Conservation (phyloP, 148 eudicot genomes). For the Dianthus caryophyllus region DNA sequence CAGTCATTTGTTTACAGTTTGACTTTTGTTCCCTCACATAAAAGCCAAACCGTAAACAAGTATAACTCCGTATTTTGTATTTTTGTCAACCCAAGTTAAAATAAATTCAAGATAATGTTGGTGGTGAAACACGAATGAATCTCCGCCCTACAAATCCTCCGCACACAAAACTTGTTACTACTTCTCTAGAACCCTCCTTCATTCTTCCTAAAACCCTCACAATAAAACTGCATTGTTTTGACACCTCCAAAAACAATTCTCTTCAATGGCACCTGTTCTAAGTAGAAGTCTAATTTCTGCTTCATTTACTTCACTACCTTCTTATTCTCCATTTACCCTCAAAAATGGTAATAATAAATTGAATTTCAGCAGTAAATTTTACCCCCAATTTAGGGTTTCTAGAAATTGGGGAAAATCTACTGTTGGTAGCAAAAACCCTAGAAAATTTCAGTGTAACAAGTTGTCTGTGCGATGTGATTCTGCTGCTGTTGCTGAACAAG, state of each 20-base stretch:
- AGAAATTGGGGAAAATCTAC: slow-evolving; percentile 45
- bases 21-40: no score
- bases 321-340: slow-evolving; percentile 33
- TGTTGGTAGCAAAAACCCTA: slow-evolving; percentile 27
- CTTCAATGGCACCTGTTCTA: slow-evolving; percentile 33
- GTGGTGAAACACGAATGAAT: background rate
- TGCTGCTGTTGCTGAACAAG: slow-evolving; percentile 77
- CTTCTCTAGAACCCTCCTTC: slow-evolving; percentile 15
- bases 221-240: background rate
- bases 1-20: no score
- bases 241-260: background rate
- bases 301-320: slow-evolving; percentile 45
- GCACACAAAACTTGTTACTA: background rate
- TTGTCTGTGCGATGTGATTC: slow-evolving; percentile 68
- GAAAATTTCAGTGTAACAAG: slow-evolving; percentile 25
- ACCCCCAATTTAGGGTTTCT: slow-evolving; percentile 32
- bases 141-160: background rate
- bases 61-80: no score
- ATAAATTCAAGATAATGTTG: background rate
- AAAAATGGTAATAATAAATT: slow-evolving; percentile 20
- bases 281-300: slow-evolving; percentile 40
- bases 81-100: no score
- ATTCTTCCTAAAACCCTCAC: slow-evolving; percentile 9
- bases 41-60: no score
- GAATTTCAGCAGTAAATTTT: slow-evolving; percentile 37